Conservation (phyloP, 345 rosid species). For the Populus tremula region DNA sequence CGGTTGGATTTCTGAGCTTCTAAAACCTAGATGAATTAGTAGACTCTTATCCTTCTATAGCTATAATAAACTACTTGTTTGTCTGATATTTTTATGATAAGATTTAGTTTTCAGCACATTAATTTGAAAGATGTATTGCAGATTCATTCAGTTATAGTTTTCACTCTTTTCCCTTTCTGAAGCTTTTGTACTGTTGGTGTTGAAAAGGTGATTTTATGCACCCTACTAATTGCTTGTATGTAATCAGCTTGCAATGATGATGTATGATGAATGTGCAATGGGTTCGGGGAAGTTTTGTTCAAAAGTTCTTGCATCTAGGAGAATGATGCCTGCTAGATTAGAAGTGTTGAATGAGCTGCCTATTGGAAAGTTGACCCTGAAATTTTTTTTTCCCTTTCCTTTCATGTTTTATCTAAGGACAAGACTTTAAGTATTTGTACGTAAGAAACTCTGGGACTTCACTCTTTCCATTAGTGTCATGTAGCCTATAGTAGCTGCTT, state of each 20-base stretch:
- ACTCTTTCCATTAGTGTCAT: not conserved
- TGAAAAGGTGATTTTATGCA: not conserved
- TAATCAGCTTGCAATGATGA: slow-evolving; percentile 46
- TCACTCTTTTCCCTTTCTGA: not conserved
- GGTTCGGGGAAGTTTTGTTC: slow-evolving; percentile 10
- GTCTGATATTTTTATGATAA: not conserved
- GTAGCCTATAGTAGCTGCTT: not conserved
- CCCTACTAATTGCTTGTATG: slow-evolving; percentile 21
- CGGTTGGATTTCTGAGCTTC: slow-evolving; percentile 22
- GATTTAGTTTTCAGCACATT: not conserved
- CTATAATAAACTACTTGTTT: slow-evolving; percentile 1
- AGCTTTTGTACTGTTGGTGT: not conserved
- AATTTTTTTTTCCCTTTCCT: not conserved
- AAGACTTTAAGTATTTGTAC: not conserved
- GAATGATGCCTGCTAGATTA: slow-evolving; percentile 8
- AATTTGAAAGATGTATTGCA: slow-evolving; percentile 15
- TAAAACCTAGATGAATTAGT: slow-evolving; percentile 20
- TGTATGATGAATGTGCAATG: slow-evolving; percentile 38
- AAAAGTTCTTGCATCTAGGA: slow-evolving; percentile 11
- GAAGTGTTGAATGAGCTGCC: slow-evolving; percentile 12
- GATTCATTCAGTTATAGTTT: not conserved
- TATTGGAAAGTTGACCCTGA: not conserved
- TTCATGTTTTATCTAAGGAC: not conserved
- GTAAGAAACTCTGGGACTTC: not conserved
- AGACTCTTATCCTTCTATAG: not conserved